A percentile compares a stretch with the other conserved stretches of the same genome.
Conservation (phyloP, 768 basidiomycete species). For the Lenzites betulinus region DNA sequence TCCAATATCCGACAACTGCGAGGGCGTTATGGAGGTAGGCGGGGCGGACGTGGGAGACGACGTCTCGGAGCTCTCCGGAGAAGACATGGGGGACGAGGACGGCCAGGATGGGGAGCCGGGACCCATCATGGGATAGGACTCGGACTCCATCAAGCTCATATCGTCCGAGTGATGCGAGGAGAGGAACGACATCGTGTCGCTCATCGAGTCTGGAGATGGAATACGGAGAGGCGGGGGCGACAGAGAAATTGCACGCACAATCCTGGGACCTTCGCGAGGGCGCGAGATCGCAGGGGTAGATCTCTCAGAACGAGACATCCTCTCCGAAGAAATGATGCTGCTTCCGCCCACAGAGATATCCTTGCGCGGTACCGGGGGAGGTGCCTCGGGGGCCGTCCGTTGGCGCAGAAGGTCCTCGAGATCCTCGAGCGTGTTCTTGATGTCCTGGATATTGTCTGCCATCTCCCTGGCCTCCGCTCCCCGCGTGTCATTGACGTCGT, state of each 20-base stretch:
- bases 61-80: slow-evolving; percentile 19
- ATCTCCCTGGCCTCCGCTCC: slow-evolving; percentile 67
- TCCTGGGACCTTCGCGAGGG: slow-evolving; percentile 21
- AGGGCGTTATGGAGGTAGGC: slow-evolving; percentile 11
- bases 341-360: slow-evolving; percentile 51
- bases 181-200: slow-evolving; percentile 44
- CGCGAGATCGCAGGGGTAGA: slow-evolving; percentile 22
- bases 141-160: slow-evolving; percentile 45
- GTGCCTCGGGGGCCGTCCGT: slow-evolving; percentile 21
- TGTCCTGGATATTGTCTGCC: slow-evolving; percentile 63
- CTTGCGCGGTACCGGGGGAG: slow-evolving; percentile 34
- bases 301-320: slow-evolving; percentile 7
- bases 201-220: slow-evolving; percentile 39
- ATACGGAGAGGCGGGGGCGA: slow-evolving; percentile 49
- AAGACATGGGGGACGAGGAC: slow-evolving; percentile 31
- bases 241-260: slow-evolving; percentile 34
- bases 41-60: slow-evolving; percentile 23
- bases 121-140: slow-evolving; percentile 31
- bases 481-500: slow-evolving; percentile 64
- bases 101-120: slow-evolving; percentile 41
- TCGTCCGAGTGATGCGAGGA: slow-evolving; percentile 80
- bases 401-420: slow-evolving; percentile 23
- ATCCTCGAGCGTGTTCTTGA: slow-evolving; percentile 69
- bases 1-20: slow-evolving; percentile 16
- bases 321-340: slow-evolving; percentile 35